A percentile compares a stretch with the other conserved stretches of the same genome.
These are phyloP conservation scores for Heritiera littoralis DNA, from an alignment of 345 rosid genomes.

Conservation along the genomic window DNA sequence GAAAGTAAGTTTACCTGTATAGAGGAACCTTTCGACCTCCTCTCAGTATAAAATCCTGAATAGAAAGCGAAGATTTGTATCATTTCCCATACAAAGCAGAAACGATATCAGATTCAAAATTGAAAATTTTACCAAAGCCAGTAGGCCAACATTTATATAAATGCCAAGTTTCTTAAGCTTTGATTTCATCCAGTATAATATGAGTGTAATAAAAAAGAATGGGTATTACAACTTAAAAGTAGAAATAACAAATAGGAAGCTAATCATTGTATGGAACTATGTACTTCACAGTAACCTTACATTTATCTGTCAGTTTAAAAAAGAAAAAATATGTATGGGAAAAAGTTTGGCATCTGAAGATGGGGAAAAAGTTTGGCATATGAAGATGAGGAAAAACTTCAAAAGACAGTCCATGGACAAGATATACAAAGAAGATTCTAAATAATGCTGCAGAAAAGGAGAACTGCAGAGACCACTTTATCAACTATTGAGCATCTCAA, in stretches of 20 bases:
- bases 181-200: background rate
- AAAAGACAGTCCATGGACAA: background rate
- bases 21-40: slow-evolving; percentile 76
- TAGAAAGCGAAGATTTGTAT: slow-evolving; percentile 20
- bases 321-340: background rate
- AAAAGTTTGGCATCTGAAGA: background rate
- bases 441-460: background rate
- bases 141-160: background rate
- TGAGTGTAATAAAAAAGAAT: background rate
- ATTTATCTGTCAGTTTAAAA: background rate
- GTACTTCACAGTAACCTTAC: background rate
- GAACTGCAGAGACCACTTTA: background rate
- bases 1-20: slow-evolving; percentile 60
- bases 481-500: background rate
- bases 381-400: background rate
- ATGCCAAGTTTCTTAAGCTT: background rate
- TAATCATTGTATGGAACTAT: background rate
- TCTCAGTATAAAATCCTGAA: slow-evolving; percentile 78
- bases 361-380: background rate
- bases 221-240: background rate
- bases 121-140: background rate
- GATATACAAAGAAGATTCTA: background rate
- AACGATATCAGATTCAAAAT: background rate
- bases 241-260: background rate
- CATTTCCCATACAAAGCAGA: background rate